Base-by-base conservation (phyloP, 768 basidiomycete genomes). In the Suillus subluteus region DNA sequence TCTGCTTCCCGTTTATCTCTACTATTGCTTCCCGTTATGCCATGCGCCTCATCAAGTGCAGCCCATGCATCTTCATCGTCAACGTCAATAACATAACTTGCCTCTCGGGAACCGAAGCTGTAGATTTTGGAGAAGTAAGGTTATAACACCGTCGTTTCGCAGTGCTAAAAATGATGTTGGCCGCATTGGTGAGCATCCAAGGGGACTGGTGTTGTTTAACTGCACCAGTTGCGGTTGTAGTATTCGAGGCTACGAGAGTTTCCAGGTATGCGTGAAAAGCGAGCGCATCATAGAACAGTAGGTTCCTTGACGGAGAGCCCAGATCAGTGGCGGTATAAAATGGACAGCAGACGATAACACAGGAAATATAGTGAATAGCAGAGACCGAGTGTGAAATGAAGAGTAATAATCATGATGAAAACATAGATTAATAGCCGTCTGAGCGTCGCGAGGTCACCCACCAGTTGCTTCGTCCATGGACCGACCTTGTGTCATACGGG, bases 401-500 rank as follows among this genome's bases (percentile, higher is more conserved):
- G 26, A 26, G 26, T 26, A 26, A 26, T 26, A 26, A 26, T 26
- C 26, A 55, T 40, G 38, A 40, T 40, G 12, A 38, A 44, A 9
- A 77, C 91, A 67, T 71, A 95, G 93, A 83, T 83, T 50, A 98
- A 87, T 6, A 99, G 85, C 54, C 90, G 88, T 1, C 98, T 85
- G 1, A 99, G 83, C 2, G 89, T 91, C 0, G 91, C 89, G 21
- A 99, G 86, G 74, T 99, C 97, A 62, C 83, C 87, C 11, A 98
- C 94, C 13, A 98, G 87, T 67, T 96, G 94, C 71, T 94, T 95
- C 26, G 26, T 26, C 26, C 26, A 90, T 1, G 94, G 89, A 0
- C 95, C 95, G 35, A 97, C 96, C 79, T 95, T 94, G 78, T 99
- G 96, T 96, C 98, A n/a, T n/a, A n/a, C n/a, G n/a, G n/a, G n/a